Base-by-base conservation (phyloP, 169 alveolate genomes). In the Plasmodium cynomolgi region DNA sequence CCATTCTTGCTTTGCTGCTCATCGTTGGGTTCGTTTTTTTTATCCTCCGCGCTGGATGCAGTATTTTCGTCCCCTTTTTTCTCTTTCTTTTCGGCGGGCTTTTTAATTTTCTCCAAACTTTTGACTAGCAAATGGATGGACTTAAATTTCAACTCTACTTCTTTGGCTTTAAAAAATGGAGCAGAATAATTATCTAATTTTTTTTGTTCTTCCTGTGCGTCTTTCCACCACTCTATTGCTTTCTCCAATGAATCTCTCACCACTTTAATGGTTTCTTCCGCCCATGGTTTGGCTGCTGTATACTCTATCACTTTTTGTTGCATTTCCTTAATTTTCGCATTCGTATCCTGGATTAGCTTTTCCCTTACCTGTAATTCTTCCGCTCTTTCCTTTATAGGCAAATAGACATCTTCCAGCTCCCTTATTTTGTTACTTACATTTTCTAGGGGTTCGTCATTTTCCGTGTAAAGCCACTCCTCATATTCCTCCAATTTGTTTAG, bases 371-470 rank as follows among this genome's bases (percentile, higher is more conserved):
- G 81, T 72, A 72, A 71, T 91, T 91, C 95, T 17, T 91, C 79
- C n/a, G 95, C 95, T 72, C 95, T 91, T 82, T 91, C 95, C 75
- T 91, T 91, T 50, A 91, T 82, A 1, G 95, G 95, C 1, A 47
- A 34, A 82, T 81, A 91, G 20, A 91, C 77, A 73, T 91, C 95
- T 47, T 91, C 74, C 79, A 91, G 44, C 37, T 91, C 95, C 56
- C 41, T 81, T 17, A 91, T 82, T 82, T 91, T 91, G 23, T 44
- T 58, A 74, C 68, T 81, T 47, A 91, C 95, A 91, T 68, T 81
- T 91, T 91, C 95, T 71, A 91, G 77, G n/a, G 95, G 92, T 81
- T 91, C 95, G 75, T 91, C 95, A 41, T 91, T 81, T 82, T 91
- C 95, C 2, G 50, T 81, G 54, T 91, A 91, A 33, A 91, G 44